Percentiles rank a stretch among this genome's conserved stretches.
These are phyloP conservation scores for Cicer bijugum DNA, from an alignment of 306 rosid species.

Conservation along the genomic window DNA sequence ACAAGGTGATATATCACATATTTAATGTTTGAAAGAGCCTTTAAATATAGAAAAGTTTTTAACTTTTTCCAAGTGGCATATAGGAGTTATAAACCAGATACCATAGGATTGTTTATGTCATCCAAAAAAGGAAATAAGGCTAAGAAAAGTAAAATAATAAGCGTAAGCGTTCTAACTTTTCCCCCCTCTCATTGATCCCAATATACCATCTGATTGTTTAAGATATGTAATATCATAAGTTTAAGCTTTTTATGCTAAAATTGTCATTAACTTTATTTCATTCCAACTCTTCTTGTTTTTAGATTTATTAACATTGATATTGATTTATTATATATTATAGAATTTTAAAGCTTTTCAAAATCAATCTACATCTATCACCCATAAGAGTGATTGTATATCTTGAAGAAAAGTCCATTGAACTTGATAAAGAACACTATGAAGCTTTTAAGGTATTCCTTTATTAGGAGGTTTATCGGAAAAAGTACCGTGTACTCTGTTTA, in stretches of 20 bases:
- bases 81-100: background rate
- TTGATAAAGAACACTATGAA: background rate
- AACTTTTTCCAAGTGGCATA: background rate
- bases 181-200: no score
- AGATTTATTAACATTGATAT: no score
- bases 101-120: no score
- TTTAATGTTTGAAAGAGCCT: background rate
- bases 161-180: no score
- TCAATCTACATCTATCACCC: no score
- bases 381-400: background rate
- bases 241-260: no score
- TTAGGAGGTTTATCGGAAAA: background rate
- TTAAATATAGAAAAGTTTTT: background rate
- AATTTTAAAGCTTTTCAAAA: no score
- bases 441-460: background rate
- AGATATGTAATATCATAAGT: no score
- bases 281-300: background rate
- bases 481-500: background rate
- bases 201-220: no score
- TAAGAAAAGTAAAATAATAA: no score
- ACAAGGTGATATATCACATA: background rate
- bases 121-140: no score
- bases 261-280: no score
- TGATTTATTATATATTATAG: background rate
- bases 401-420: background rate